Evolutionary conservation across 1,284 basidiomycete species (phyloP), one percentile per base, ranked within the genome.

Genomic region (Ustilago trichophora): DNA sequence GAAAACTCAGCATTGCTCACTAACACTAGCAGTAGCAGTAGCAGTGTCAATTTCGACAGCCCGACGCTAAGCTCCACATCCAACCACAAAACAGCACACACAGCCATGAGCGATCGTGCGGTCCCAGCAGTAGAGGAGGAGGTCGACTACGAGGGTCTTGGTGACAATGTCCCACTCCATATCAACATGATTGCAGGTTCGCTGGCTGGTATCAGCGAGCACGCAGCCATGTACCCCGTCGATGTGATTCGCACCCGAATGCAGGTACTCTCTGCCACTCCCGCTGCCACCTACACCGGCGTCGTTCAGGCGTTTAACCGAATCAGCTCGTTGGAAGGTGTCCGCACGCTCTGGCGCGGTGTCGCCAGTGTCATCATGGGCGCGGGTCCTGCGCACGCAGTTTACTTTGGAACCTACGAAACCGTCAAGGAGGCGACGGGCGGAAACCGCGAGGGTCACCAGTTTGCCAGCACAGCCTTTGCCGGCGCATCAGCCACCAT

Each of bases 181-280:
- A 91, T 96, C 70, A 96, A 94, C 84, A 98, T 98, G 96, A 84
- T 93, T 77, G 96, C 96, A 22, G 96, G 96, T 54, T 93, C 93
- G 41, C 84, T 98, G 82, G 95, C 96, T 73, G 96, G 96, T 63
- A 98, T 99, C 76, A 93, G 93, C 51, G 96, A 99, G 83, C 96
- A 99, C 84, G 92, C 94, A 22, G 92, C 96, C 81, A 98, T 99
- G 91, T 99, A 92, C 82, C 96, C 96, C 4, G 86, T 98, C 67
- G 96, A 99, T 84, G 93, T 92, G 77, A 96, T 99, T 82, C 98
- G 98, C 86, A 98, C 96, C 34, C 92, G 96, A 77, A 99, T 99
- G 95, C 95, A 99, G 85, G 92, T 99, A 36, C 90, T 98, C 31
- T 85, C 91, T 3, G 89, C 91, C 8, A 89, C 91, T 6, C 31